Evolutionary conservation across 495 filamentous ascomycete genomes (phyloP).

Genomic region (Penicillium daleae): DNA sequence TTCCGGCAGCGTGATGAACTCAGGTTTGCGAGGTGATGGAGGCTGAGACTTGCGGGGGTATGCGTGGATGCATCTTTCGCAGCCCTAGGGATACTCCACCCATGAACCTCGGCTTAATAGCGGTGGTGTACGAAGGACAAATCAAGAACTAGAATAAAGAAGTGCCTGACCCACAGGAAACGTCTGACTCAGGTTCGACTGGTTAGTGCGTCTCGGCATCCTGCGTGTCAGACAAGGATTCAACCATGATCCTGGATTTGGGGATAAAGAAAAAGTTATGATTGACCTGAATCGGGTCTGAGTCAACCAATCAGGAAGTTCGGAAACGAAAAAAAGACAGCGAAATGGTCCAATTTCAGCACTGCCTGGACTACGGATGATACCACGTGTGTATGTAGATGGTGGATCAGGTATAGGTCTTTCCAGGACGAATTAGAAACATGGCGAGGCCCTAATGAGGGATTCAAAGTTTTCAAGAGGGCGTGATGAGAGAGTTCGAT

Average conservation of each 20-base stretch:
- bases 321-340: constrained; percentile 6
- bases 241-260: constrained; percentile 10
- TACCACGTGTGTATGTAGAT: constrained; percentile 19
- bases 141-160: constrained; percentile 9
- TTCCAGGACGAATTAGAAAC: constrained; percentile 12
- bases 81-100: constrained; percentile 9
- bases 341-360: constrained; percentile 3
- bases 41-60: constrained; percentile 3
- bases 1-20: not conserved
- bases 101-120: constrained; percentile 14
- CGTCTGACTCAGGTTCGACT: constrained; percentile 15
- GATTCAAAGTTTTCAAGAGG: not conserved
- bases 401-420: constrained; percentile 19
- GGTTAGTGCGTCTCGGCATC: constrained; percentile 17
- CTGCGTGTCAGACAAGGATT: constrained; percentile 14
- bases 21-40: constrained; percentile 11
- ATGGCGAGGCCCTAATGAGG: not conserved
- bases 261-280: constrained; percentile 8
- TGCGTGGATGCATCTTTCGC: not conserved
- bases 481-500: constrained; percentile 16
- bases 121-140: constrained; percentile 11
- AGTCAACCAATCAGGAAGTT: constrained; percentile 21
- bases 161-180: constrained; percentile 14
- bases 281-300: constrained; percentile 12
- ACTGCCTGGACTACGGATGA: not conserved